Evolutionary conservation across 2,329 filamentous ascomycete species (phyloP).

Genomic region (Fusarium temperatum): DNA sequence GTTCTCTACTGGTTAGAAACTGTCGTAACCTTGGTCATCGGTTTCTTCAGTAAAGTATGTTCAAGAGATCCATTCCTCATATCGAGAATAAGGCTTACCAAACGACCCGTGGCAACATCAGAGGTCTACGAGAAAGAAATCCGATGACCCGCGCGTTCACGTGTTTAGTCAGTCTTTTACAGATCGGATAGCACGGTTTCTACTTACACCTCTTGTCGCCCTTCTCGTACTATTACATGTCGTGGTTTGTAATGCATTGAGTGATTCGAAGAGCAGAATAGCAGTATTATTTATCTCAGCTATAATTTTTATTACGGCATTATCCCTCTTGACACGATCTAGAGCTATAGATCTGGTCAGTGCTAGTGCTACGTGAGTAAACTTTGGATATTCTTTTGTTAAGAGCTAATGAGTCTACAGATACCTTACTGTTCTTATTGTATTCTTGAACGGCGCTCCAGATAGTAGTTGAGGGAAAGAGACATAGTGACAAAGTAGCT

Average conservation of each 20-base stretch:
- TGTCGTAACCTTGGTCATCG: background rate
- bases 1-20: background rate
- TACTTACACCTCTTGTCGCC: background rate
- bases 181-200: background rate
- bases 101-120: background rate
- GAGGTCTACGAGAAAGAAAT: background rate
- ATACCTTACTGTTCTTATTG: background rate
- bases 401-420: accelerated
- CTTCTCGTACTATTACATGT: background rate
- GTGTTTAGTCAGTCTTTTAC: background rate
- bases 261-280: background rate
- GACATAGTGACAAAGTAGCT: background rate
- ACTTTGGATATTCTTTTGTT: accelerated
- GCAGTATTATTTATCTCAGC: background rate
- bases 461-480: accelerated
- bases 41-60: background rate
- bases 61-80: background rate
- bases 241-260: background rate
- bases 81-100: background rate
- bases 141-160: background rate
- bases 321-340: background rate
- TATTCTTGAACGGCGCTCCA: background rate
- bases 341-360: background rate
- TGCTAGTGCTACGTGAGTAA: background rate
- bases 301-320: background rate